These are phyloP conservation scores for Diaporthe citriasiana DNA, from an alignment of 2,329 filamentous ascomycete genomes.

Conservation along the genomic window DNA sequence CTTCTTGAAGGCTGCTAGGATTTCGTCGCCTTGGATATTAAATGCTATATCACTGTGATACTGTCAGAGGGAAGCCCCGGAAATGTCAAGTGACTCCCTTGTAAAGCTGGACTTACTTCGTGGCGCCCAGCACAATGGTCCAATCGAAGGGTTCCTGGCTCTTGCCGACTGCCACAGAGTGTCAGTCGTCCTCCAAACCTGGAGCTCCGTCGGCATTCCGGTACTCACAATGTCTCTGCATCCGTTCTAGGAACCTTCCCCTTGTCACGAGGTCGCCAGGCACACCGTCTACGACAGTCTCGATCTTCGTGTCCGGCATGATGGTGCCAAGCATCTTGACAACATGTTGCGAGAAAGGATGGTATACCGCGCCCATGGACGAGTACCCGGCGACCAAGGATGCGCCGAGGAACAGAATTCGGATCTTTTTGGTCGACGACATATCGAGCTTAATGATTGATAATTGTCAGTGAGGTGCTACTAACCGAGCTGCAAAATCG, in stretches of 20 bases:
- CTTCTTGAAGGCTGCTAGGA: constrained; percentile 64
- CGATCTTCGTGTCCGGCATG: constrained; percentile 35
- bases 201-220: neutral
- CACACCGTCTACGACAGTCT: constrained; percentile 46
- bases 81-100: neutral
- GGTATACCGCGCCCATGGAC: constrained; percentile 30
- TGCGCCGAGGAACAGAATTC: constrained; percentile 37
- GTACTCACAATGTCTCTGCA: constrained; percentile 47
- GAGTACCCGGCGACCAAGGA: constrained; percentile 39
- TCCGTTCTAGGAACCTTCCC: constrained; percentile 45
- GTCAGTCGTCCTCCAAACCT: neutral
- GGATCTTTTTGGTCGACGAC: constrained; percentile 31
- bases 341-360: constrained; percentile 35
- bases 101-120: constrained; percentile 58
- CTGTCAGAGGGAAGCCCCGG: neutral
- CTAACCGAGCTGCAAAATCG: neutral
- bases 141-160: constrained; percentile 63
- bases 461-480: neutral
- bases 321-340: constrained; percentile 32
- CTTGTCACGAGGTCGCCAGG: constrained; percentile 48
- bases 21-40: constrained; percentile 53
- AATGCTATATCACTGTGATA: constrained; percentile 63
- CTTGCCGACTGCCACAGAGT: constrained; percentile 19
- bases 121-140: constrained; percentile 74
- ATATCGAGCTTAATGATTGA: neutral